phyloP scores from a whole-genome alignment of 2,329 filamentous ascomycete genomes.

The Colletotrichum australisinense region DNA sequence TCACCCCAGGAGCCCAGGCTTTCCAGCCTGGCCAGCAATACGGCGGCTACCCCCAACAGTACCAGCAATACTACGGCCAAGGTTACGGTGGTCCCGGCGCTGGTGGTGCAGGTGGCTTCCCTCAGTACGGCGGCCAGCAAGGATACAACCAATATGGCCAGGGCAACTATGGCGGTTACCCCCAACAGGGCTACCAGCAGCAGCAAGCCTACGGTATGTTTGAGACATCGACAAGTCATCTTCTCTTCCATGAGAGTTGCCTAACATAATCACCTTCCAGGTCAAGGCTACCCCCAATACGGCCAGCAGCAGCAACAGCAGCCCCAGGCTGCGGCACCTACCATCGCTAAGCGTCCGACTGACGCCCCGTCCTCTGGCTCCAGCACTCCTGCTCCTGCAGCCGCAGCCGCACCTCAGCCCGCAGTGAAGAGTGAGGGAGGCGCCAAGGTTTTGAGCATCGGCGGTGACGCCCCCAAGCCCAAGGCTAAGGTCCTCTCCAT shows the following conservation, averaged over 20 bases:
- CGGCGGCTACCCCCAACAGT: conserved; percentile 66
- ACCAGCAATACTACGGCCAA: conserved; percentile 65
- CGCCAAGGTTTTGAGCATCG: conserved; percentile 73
- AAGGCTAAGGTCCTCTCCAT: conserved; percentile 61
- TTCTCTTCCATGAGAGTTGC: background rate
- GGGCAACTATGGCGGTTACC: conserved; percentile 46
- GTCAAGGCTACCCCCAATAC: conserved; percentile 60
- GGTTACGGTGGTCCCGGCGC: conserved; percentile 51
- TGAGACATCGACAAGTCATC: background rate
- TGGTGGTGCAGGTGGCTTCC: conserved; percentile 52
- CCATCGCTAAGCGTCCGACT: conserved; percentile 72
- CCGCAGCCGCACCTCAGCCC: conserved; percentile 60
- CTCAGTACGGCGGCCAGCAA: conserved; percentile 62
- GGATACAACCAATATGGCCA: conserved; percentile 60
- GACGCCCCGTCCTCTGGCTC: conserved; percentile 56
- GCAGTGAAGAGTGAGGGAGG: conserved; percentile 65
- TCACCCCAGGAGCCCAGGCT: conserved; percentile 76
- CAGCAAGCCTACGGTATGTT: conserved; percentile 55
- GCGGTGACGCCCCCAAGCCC: conserved; percentile 67
- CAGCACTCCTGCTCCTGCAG: conserved; percentile 54
- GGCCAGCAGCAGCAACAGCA: conserved; percentile 61
- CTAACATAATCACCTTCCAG: conserved; percentile 12
- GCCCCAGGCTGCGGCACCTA: conserved; percentile 57
- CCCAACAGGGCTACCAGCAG: conserved; percentile 56
- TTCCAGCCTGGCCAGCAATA: conserved; percentile 81